Percentiles rank a stretch among this genome's conserved stretches.
phyloP scores from a whole-genome alignment of 2,329 filamentous ascomycete genomes.

The Aspergillus persii region DNA sequence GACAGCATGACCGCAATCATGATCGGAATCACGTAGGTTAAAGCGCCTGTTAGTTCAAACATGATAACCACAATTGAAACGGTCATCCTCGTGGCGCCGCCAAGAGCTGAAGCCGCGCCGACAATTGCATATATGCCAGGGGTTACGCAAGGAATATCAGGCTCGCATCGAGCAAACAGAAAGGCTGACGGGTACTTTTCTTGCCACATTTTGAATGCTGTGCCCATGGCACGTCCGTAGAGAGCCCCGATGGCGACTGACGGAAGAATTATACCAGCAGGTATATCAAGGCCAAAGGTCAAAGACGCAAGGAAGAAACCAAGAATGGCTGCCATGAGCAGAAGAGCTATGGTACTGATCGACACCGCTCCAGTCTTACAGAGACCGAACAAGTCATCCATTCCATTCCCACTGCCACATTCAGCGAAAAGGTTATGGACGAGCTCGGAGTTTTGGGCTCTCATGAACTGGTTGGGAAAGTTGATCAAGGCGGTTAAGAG shows the following conservation, averaged over 20 bases:
- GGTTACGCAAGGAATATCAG: slow-evolving; percentile 82
- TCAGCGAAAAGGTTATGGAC: slow-evolving; percentile 91
- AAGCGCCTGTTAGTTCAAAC: slow-evolving; percentile 94
- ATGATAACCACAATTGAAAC: slow-evolving; percentile 99
- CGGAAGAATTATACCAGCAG: slow-evolving; percentile 90
- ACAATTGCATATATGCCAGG: slow-evolving; percentile 96
- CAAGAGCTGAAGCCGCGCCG: slow-evolving; percentile 89
- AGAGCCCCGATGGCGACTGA: slow-evolving; percentile 95
- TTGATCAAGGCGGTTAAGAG: slow-evolving; percentile 84
- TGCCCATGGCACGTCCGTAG: slow-evolving; percentile 82
- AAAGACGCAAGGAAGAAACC: slow-evolving; percentile 82
- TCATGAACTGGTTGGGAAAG: slow-evolving; percentile 95
- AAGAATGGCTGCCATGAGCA: slow-evolving; percentile 76
- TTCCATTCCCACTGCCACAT: slow-evolving; percentile 65
- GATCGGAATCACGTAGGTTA: slow-evolving; percentile 95
- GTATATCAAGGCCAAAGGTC: slow-evolving; percentile 92
- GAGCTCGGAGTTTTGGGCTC: slow-evolving; percentile 84
- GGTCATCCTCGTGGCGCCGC: slow-evolving; percentile 92
- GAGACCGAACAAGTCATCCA: slow-evolving; percentile 83
- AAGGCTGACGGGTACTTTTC: slow-evolving; percentile 72
- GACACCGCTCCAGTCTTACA: slow-evolving; percentile 85
- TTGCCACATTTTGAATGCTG: slow-evolving; percentile 86
- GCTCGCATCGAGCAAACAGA: slow-evolving; percentile 75
- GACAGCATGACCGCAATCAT: slow-evolving; percentile 99
- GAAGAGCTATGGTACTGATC: slow-evolving; percentile 74